These are phyloP conservation scores for Coffea humblotiana DNA, from an alignment of 305 asterid species.

Conservation along the genomic window DNA sequence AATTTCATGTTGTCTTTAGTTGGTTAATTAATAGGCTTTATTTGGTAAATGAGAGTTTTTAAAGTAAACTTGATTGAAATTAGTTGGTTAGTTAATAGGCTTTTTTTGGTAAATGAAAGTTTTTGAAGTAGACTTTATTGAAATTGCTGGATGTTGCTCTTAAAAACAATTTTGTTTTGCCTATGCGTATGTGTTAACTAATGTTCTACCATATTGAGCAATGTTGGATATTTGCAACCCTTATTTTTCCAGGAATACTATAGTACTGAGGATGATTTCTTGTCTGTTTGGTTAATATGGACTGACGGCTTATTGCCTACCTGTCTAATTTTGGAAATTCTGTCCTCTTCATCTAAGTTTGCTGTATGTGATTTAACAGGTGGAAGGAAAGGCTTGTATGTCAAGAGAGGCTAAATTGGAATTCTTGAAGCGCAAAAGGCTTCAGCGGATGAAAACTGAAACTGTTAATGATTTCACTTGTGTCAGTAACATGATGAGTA, in stretches of 20 bases:
- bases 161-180: background rate
- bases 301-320: background rate
- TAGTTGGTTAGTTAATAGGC: background rate
- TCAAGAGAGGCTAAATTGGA: constrained; percentile 83
- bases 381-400: constrained; percentile 76
- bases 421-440: constrained; percentile 79
- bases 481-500: constrained; percentile 50
- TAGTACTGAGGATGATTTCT: background rate
- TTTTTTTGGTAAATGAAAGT: background rate
- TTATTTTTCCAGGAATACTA: background rate
- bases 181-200: background rate
- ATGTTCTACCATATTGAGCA: background rate
- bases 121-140: background rate
- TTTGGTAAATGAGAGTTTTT: background rate
- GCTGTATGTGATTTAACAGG: constrained; percentile 36
- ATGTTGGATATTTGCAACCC: background rate
- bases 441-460: constrained; percentile 66
- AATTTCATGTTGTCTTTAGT: background rate
- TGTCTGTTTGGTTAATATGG: background rate
- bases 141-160: background rate
- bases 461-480: constrained; percentile 40
- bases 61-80: background rate
- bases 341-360: background rate
- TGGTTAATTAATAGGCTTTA: background rate
- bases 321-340: background rate